Percentiles rank a stretch among this genome's conserved stretches.
Evolutionary conservation across 305 asterid species (phyloP).

Genomic region (Fraxinus greggii): DNA sequence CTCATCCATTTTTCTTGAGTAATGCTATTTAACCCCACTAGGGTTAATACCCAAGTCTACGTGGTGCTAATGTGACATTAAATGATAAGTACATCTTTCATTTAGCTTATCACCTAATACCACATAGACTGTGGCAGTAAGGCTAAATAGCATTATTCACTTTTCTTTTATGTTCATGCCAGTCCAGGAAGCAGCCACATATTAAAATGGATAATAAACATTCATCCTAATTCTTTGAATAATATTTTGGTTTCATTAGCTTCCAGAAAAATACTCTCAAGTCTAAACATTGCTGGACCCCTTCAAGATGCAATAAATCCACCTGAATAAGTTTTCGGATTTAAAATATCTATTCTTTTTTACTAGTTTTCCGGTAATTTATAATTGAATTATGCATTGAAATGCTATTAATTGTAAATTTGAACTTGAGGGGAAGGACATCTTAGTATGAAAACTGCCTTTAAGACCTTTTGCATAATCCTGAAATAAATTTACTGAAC

Average conservation of each 20-base stretch:
- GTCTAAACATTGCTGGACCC: not conserved
- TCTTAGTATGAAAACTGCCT: not conserved
- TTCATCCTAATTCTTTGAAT: not conserved
- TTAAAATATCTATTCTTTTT: too few species aligned
- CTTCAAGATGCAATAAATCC: not conserved
- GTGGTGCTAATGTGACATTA: too few species aligned
- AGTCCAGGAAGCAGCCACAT: not conserved
- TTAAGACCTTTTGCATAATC: not conserved
- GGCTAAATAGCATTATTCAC: too few species aligned
- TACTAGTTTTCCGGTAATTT: not conserved
- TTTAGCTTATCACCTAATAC: too few species aligned
- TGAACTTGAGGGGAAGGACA: not conserved
- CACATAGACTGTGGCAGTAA: too few species aligned
- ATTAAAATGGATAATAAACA: not conserved
- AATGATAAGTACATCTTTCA: too few species aligned
- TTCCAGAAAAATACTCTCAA: not conserved
- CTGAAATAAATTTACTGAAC: not conserved
- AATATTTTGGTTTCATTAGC: not conserved
- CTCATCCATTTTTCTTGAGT: not conserved
- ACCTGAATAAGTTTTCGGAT: not conserved
- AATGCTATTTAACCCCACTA: not conserved
- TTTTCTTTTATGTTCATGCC: not conserved
- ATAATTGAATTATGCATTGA: not conserved
- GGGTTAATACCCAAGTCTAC: too few species aligned
- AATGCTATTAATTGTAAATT: not conserved